phyloP scores from a whole-genome alignment of 2,329 filamentous ascomycete genomes.

The Pseudogymnoascus sp. region DNA sequence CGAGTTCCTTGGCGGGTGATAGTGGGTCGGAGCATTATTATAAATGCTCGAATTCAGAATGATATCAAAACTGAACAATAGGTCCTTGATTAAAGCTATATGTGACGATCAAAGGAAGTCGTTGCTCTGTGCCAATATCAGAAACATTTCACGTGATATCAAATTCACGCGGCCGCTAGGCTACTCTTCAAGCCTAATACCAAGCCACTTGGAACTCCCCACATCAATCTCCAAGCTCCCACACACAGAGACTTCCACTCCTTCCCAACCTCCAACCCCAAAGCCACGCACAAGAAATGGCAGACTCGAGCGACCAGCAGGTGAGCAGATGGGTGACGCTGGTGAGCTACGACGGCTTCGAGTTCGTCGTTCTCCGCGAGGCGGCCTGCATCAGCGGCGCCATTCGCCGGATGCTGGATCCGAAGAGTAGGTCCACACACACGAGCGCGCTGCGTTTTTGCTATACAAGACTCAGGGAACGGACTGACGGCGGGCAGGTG shows the following conservation, averaged over 20 bases:
- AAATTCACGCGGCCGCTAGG: not conserved
- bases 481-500: conserved; percentile 35
- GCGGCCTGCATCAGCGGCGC: conserved; percentile 63
- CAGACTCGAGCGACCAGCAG: not conserved
- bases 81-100: not conserved
- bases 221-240: not conserved
- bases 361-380: conserved; percentile 68
- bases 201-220: not conserved
- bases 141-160: conserved; percentile 7
- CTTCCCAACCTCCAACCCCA: not conserved
- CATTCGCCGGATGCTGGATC: conserved; percentile 69
- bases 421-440: conserved; percentile 45
- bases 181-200: not conserved
- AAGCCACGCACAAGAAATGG: not conserved
- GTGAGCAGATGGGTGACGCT: conserved; percentile 67
- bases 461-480: conserved; percentile 10
- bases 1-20: not conserved
- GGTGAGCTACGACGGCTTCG: conserved; percentile 67
- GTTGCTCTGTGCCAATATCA: not conserved
- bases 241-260: not conserved
- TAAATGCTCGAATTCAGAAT: not conserved
- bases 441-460: conserved; percentile 14
- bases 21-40: not conserved
- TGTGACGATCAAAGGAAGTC: not conserved
- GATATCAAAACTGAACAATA: not conserved